A percentile compares a stretch with the other conserved stretches of the same genome.
Conservation (phyloP, 2,329 filamentous ascomycete species). For the Sarocladium kiliense region DNA sequence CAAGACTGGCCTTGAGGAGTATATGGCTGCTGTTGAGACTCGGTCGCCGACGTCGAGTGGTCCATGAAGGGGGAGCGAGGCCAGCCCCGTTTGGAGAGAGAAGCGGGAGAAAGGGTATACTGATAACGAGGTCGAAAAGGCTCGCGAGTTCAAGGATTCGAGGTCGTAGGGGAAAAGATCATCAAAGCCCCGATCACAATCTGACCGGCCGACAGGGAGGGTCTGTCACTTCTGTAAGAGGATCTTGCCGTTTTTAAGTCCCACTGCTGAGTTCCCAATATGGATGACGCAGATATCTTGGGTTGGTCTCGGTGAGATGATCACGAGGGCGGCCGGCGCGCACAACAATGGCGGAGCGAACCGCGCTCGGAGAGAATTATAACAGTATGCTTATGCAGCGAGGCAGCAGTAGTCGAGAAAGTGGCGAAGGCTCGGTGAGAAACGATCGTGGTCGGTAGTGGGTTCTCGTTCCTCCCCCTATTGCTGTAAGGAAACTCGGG, state of each 20-base stretch:
- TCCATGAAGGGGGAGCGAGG: constrained; percentile 8
- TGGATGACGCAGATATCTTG: constrained; percentile 2
- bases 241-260: background rate
- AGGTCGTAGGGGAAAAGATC: background rate
- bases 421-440: constrained; percentile 2
- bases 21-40: constrained; percentile 6
- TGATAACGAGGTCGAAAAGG: background rate
- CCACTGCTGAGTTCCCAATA: background rate
- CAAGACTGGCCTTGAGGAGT: constrained; percentile 4
- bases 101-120: background rate
- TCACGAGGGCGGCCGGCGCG: constrained; percentile 2
- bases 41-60: constrained; percentile 2
- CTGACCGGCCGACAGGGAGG: background rate
- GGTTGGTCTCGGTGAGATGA: background rate
- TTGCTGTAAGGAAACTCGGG: background rate
- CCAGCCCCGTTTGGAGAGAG: constrained; percentile 5
- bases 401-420: background rate
- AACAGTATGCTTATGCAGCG: background rate
- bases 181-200: background rate
- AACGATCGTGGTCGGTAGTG: constrained; percentile 6
- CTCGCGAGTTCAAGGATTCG: background rate
- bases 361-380: background rate
- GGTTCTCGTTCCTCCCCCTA: background rate
- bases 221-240: background rate
- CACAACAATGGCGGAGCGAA: background rate